These are phyloP conservation scores for Hyaloperonospora arabidopsidis DNA, from an alignment of 352 stramenopile genomes.

Conservation along the genomic window DNA sequence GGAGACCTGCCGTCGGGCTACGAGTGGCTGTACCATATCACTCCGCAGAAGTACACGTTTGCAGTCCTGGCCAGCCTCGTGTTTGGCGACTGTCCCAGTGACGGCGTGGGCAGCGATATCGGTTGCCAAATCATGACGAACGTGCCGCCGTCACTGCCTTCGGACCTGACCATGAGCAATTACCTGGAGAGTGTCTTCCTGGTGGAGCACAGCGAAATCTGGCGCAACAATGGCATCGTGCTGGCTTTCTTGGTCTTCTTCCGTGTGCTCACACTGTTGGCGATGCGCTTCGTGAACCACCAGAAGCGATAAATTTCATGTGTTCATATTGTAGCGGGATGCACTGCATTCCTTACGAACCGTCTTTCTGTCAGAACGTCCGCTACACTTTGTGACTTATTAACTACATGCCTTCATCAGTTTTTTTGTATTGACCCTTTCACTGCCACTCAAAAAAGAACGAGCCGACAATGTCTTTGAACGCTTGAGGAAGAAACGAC, in stretches of 20 bases:
- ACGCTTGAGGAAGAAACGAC: too few relatives aligned
- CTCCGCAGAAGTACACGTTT: slow-evolving; percentile 11
- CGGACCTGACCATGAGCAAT: slow-evolving; percentile 18
- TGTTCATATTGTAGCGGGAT: too few relatives aligned
- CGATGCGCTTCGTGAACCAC: slow-evolving; percentile 36
- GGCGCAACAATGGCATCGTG: slow-evolving; percentile 10
- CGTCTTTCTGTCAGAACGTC: too few relatives aligned
- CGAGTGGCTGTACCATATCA: slow-evolving; percentile 52
- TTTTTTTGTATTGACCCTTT: too few relatives aligned
- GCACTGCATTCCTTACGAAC: too few relatives aligned
- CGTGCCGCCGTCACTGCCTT: slow-evolving; percentile 16
- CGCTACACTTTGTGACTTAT: too few relatives aligned
- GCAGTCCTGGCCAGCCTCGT: slow-evolving; percentile 3
- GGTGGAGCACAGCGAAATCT: slow-evolving; percentile 17
- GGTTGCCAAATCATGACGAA: slow-evolving; percentile 23
- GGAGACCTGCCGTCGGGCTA: slow-evolving; percentile 42
- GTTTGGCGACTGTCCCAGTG: slow-evolving; percentile 5
- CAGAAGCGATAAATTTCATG: slow-evolving; percentile 10
- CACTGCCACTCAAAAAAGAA: too few relatives aligned
- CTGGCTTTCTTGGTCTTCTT: slow-evolving; percentile 28
- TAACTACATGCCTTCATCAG: too few relatives aligned
- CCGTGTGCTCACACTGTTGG: slow-evolving; percentile 25
- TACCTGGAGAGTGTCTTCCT: slow-evolving; percentile 22
- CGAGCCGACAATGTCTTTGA: too few relatives aligned
- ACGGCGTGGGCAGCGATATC: slow-evolving; percentile 8